phyloP scores from a whole-genome alignment of 2,329 filamentous ascomycete genomes.

The Aspergillus intermedius region DNA sequence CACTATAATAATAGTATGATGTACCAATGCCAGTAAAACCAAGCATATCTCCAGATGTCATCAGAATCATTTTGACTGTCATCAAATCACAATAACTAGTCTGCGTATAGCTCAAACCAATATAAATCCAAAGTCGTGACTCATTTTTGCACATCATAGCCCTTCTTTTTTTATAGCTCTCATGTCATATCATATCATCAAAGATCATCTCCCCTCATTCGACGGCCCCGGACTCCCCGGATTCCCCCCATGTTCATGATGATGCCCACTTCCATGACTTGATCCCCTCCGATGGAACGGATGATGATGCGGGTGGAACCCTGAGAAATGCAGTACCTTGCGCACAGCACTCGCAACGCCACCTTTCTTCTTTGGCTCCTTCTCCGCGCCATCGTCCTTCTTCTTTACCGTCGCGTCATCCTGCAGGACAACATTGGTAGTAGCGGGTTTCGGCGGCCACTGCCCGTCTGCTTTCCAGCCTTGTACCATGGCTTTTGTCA shows the following conservation, averaged over 20 bases:
- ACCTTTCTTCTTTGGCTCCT: conserved; percentile 8
- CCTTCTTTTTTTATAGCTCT: background rate
- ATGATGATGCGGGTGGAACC: conserved; percentile 24
- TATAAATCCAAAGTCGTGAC: background rate
- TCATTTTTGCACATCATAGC: background rate
- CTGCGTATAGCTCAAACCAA: background rate
- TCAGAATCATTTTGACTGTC: background rate
- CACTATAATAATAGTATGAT: too few species aligned
- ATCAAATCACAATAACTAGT: background rate
- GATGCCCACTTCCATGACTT: conserved; percentile 11
- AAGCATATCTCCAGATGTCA: background rate
- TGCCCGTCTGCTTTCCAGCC: conserved; percentile 92
- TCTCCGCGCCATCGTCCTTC: conserved; percentile 7
- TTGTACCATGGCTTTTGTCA: conserved; percentile 72
- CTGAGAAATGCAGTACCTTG: conserved; percentile 34
- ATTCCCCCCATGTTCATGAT: conserved; percentile 1
- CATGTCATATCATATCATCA: too few species aligned
- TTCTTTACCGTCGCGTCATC: conserved; percentile 22
- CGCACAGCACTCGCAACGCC: conserved; percentile 36
- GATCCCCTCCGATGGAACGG: conserved; percentile 34
- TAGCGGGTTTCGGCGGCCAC: conserved; percentile 67
- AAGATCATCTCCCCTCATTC: background rate
- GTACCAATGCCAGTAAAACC: too few species aligned
- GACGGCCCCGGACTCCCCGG: background rate
- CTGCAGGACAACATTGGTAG: conserved; percentile 23